Base-by-base conservation (phyloP, 805 yeast genomes). In the Kregervanrija fluxuum region DNA sequence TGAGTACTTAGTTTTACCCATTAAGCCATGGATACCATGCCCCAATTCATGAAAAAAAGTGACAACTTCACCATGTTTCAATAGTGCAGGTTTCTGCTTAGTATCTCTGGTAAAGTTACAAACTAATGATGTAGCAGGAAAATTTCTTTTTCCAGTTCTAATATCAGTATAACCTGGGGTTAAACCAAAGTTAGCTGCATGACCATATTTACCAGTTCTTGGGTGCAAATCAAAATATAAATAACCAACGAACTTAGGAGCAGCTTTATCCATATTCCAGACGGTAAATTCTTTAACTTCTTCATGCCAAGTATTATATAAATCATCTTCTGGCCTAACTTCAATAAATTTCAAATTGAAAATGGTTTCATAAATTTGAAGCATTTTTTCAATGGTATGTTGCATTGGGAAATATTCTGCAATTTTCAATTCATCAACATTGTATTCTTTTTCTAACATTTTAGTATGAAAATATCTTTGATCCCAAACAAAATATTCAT, bases 11-110 rank as follows among this genome's bases (percentile, higher is more conserved):
- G 90, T 82, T 48, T 73, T 69, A 10, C 90, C 85, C 44, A 86
- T 71, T 40, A 85, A 65, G 52, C 79, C 83, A 63, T 87, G 96
- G 46, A 87, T 82, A 45, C 95, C 95, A 57, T 87, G 95, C 22
- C 95, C 95, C 51, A 86, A 71, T 63, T 87, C 95, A 59, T 87
- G 95, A 80, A 87, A 87, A 53, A 87, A 82, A 0, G 95, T 87
- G 16, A 80, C 80, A 11, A 86, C 86, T 60, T 86, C 95, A 50
- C 69, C 70, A 60, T 87, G 95, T 55, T 82, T 81, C 55, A 87
- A 72, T 53, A 87, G 69, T 1, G 90, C 77, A 15, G 91, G 95
- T 58, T 80, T 84, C 22, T 71, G 75, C 13, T 68, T 65, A 5
- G 82, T 74, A 37, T 91, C 88, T 57, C 81, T 81, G 30, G 93